A percentile compares a stretch with the other conserved stretches of the same genome.
phyloP scores from a whole-genome alignment of 805 yeast genomes.

The Clavispora carvajalis region DNA sequence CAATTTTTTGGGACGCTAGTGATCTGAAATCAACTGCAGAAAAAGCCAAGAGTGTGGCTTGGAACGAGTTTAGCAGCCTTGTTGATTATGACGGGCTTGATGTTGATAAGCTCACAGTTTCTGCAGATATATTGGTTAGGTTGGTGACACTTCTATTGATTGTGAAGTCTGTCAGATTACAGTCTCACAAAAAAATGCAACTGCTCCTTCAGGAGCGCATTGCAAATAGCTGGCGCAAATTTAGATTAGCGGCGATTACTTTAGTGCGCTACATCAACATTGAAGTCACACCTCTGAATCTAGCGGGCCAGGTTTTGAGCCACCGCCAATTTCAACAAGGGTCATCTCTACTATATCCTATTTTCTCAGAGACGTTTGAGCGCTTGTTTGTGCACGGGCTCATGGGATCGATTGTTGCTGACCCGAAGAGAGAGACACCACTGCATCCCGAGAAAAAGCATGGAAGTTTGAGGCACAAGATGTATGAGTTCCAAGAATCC shows the following conservation, averaged over 20 bases:
- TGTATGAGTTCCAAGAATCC: constrained; percentile 20
- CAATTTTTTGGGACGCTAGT: constrained; percentile 9
- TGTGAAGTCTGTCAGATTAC: constrained; percentile 29
- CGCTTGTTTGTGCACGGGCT: constrained; percentile 30
- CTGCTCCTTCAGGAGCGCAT: constrained; percentile 18
- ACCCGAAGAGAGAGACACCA: background rate
- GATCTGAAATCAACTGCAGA: constrained; percentile 6
- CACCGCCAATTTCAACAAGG: constrained; percentile 13
- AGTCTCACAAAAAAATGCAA: constrained; percentile 28
- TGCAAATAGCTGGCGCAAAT: constrained; percentile 34
- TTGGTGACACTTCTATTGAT: constrained; percentile 47
- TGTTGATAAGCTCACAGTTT: constrained; percentile 29
- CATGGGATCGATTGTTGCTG: constrained; percentile 3
- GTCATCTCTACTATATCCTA: constrained; percentile 9
- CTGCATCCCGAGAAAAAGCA: background rate
- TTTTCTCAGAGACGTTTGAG: constrained; percentile 14
- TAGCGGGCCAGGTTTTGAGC: constrained; percentile 11
- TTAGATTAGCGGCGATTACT: constrained; percentile 38
- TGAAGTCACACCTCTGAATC: constrained; percentile 20
- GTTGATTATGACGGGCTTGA: constrained; percentile 41
- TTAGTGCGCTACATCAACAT: constrained; percentile 48
- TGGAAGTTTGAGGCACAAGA: background rate
- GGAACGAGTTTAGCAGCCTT: constrained; percentile 32
- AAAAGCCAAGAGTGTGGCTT: constrained; percentile 15
- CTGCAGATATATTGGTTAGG: constrained; percentile 37